Evolutionary conservation across 768 basidiomycete species (phyloP), one percentile per base, ranked within the genome.

Genomic region (Exsudoporus frostii): DNA sequence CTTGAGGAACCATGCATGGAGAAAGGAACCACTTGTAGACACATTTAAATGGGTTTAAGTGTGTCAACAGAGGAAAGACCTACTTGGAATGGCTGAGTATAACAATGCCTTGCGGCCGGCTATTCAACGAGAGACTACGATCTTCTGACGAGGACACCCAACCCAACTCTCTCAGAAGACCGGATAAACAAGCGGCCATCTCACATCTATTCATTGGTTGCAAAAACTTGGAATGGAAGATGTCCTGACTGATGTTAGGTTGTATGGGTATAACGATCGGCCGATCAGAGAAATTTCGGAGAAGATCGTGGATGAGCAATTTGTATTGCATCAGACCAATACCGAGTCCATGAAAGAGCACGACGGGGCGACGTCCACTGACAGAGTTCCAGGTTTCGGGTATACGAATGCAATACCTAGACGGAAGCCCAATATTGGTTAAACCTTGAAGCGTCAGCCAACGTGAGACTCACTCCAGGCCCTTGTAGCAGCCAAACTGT

Each of bases 1-100:
- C 68, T 96, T 97, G 42, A 97, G 73, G 66, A 95, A 76, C 95
- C 95, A 97, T 6, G 88, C 87, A 67, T 97, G 94, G 1, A 79
- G 73, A 63, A 92, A 92, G 32, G 88, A 86, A 1, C 90, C 90
- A 63, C 88, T 88, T 57, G 8, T 47, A 14, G 17, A 50, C 33
- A 53, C 20, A 55, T 49, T 42, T 47, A 48, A 59, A 46, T 15
- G 24, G 15, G 30, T 45, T 38, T 36, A 24, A 48, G n/a, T 24
- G 39, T 15, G 45, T 22, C 24, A 20, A 19, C 9, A 25, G 24
- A 42, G 9, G 42, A n/a, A 59, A 37, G 4, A 54, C 84, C 43
- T 55, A 90, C 88, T 96, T 94, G 48, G 92, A 95, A 71, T 97
- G 95, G 66, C 90, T 92, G 50, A 96, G 59, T 59, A 96, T 69